A percentile compares a stretch with the other conserved stretches of the same genome.
phyloP scores from a whole-genome alignment of 352 stramenopile species.

The Pythium folliculosum region DNA sequence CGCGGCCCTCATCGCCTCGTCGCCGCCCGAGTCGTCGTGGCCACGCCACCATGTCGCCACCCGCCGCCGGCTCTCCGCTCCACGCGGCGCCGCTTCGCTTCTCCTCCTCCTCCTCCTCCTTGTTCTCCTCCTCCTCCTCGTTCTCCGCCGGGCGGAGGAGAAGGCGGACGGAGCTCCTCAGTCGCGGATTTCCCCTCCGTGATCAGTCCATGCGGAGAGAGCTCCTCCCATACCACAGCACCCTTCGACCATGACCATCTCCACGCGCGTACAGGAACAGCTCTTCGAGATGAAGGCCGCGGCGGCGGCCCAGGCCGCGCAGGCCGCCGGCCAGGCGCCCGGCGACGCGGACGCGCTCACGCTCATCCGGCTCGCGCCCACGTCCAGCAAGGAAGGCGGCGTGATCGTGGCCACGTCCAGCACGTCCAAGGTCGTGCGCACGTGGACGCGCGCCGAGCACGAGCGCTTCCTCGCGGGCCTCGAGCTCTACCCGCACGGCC shows the following conservation, averaged over 20 bases:
- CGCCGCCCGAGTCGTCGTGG: background rate
- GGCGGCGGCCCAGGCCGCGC: slow-evolving; percentile 18
- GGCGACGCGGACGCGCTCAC: slow-evolving; percentile 32
- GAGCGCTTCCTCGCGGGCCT: slow-evolving; percentile 85
- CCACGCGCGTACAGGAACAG: slow-evolving; percentile 81
- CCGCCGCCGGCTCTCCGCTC: slow-evolving; percentile 1
- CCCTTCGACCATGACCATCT: slow-evolving; percentile 70
- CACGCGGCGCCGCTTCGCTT: slow-evolving; percentile 1
- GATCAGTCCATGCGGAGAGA: slow-evolving; percentile 18
- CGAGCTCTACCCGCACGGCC: slow-evolving; percentile 83
- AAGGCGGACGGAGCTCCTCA: background rate
- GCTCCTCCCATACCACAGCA: background rate
- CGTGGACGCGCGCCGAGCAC: slow-evolving; percentile 86
- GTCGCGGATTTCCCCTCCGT: slow-evolving; percentile 19
- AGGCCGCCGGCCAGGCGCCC: slow-evolving; percentile 9
- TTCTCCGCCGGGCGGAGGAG: background rate
- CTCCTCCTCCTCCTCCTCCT: background rate
- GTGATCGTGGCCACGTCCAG: slow-evolving; percentile 36
- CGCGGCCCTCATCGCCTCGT: slow-evolving; percentile 1
- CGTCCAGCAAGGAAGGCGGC: slow-evolving; percentile 77
- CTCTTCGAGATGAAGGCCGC: slow-evolving; percentile 71
- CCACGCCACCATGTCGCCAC: slow-evolving; percentile 9
- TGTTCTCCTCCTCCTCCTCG: background rate
- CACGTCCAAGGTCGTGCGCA: slow-evolving; percentile 44
- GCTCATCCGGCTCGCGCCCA: slow-evolving; percentile 76